A percentile compares a stretch with the other conserved stretches of the same genome.
Evolutionary conservation across 352 stramenopile species (phyloP).

Genomic region (Pythium myriotylum): DNA sequence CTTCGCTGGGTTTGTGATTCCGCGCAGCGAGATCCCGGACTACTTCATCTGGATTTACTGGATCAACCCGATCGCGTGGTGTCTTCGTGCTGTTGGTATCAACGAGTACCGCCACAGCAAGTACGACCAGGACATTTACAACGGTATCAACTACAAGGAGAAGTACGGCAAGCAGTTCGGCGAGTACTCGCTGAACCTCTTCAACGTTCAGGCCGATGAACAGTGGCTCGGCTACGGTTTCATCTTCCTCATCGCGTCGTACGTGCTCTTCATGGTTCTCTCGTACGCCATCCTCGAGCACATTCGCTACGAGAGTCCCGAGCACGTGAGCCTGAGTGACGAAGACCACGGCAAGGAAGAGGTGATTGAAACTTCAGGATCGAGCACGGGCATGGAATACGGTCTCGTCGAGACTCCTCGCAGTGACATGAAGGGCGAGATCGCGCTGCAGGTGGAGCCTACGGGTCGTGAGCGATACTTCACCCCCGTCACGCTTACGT

Average conservation of each 20-base stretch:
- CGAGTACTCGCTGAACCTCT: slow-evolving; percentile 26
- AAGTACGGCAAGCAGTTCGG: slow-evolving; percentile 20
- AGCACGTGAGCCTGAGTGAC: neutral
- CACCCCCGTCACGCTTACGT: slow-evolving; percentile 36
- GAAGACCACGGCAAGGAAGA: neutral
- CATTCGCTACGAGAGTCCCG: slow-evolving; percentile 14
- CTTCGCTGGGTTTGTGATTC: slow-evolving; percentile 38
- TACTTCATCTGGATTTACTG: slow-evolving; percentile 50
- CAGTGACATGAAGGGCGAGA: neutral
- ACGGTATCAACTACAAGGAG: slow-evolving; percentile 29
- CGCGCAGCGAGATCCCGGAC: slow-evolving; percentile 30
- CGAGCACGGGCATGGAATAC: neutral
- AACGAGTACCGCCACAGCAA: slow-evolving; percentile 27
- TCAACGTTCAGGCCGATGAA: slow-evolving; percentile 16
- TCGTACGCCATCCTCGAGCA: slow-evolving; percentile 31
- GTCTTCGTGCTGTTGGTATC: slow-evolving; percentile 24
- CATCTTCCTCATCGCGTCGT: slow-evolving; percentile 23
- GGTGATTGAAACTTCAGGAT: neutral
- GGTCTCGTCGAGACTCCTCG: neutral
- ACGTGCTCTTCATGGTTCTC: slow-evolving; percentile 27
- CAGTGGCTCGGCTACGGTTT: slow-evolving; percentile 24
- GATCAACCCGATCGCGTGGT: slow-evolving; percentile 43
- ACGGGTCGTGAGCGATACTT: neutral
- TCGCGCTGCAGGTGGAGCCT: neutral
- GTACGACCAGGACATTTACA: slow-evolving; percentile 15